Base-by-base conservation (phyloP, 1,284 basidiomycete species). In the Coniferiporia sulphurascens region DNA sequence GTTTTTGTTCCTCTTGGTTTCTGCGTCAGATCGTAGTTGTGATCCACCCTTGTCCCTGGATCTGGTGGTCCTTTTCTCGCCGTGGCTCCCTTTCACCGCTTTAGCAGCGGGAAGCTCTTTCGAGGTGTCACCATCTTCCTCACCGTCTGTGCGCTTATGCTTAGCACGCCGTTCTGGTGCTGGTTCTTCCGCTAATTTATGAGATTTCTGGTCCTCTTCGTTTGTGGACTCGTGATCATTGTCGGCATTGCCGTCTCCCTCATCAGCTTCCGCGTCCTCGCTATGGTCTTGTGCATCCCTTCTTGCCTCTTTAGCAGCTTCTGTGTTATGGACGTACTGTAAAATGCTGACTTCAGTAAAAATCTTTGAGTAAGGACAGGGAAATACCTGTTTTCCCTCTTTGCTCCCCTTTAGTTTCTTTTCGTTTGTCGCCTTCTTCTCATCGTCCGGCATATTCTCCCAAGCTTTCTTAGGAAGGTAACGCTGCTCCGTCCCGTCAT, bases 381-480 rank as follows among this genome's bases (percentile, higher is more conserved):
- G 17, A 51, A 36, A 19, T 48, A 62, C 60, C 52, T 62, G 60
- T 12, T 62, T 22, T 10, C 60, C 60, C n/a, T 52, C n/a, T 35
- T 53, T 58, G 13, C 52, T 49, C 4, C 60, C 60, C 27, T 58
- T 56, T 12, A 56, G 27, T 46, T 62, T 62, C 52, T 44, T 41
- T 10, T 54, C 50, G 21, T 62, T 48, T 7, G 60, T 58, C 35
- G 49, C 60, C 35, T 51, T 34, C 44, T 62, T 62, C 52, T 62
- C 60, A 22, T 62, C 60, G 38, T 62, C 60, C 9, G 56, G 49
- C 60, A 62, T 51, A 13, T 55, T 58, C 51, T 58, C 60, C 60
- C 60, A 62, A 21, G 56, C 60, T 21, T 62, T 55, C 56, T 62
- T 62, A 15, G 60, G 60, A 3, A 62, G 46, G 45, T 62, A 62